Percentiles rank a stretch among this genome's conserved stretches.
These are phyloP conservation scores for Bondarzewia mesenterica DNA, from an alignment of 1,284 basidiomycete species.

Conservation along the genomic window DNA sequence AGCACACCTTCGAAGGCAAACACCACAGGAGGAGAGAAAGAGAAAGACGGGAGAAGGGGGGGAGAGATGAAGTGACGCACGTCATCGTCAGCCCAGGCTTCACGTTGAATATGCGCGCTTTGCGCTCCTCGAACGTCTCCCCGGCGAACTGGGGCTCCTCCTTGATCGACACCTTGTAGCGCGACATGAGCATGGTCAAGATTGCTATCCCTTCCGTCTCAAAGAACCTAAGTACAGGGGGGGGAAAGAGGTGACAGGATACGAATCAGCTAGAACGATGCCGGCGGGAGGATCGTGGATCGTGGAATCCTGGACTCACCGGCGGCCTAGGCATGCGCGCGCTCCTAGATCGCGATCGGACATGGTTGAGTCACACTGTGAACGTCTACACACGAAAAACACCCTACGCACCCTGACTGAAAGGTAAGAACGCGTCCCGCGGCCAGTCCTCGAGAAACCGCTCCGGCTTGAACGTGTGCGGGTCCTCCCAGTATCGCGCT, in stretches of 20 bases:
- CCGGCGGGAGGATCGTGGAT: no score
- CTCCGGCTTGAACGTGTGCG: conserved; percentile 38
- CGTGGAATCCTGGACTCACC: no score
- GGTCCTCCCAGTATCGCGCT: conserved; percentile 48
- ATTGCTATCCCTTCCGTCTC: conserved; percentile 31
- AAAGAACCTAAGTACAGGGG: conserved; percentile 18
- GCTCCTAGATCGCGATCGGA: no score
- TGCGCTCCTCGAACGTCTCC: conserved; percentile 38
- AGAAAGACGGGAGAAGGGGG: no score
- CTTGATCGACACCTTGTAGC: conserved; percentile 42
- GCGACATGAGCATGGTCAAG: conserved; percentile 37
- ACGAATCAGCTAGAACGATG: no score
- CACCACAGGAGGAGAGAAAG: no score
- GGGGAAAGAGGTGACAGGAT: background rate
- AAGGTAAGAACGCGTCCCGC: conserved; percentile 43
- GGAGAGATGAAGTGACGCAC: conserved; percentile 20
- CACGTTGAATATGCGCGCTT: conserved; percentile 28
- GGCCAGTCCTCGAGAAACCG: conserved; percentile 45
- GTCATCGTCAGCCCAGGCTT: conserved; percentile 30
- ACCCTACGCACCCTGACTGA: conserved; percentile 34
- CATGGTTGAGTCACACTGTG: background rate
- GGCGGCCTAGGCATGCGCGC: conserved; percentile 44
- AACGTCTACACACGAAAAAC: background rate
- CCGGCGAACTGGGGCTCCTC: conserved; percentile 39
- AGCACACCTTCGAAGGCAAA: no score